Conservation (phyloP, 495 filamentous ascomycete species). For the Cercophora newfieldiana region DNA sequence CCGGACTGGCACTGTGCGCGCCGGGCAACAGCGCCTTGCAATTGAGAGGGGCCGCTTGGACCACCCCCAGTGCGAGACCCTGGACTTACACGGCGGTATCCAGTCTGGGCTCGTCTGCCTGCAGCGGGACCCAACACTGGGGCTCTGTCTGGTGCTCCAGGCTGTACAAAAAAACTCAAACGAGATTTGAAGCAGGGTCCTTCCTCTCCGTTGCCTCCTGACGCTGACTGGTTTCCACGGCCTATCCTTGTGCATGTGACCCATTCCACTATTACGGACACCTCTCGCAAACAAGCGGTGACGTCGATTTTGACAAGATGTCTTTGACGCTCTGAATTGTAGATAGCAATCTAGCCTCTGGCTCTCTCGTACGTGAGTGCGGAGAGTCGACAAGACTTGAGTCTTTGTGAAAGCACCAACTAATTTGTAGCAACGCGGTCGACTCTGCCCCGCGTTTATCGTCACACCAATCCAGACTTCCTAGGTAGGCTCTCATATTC, state of each 20-base stretch:
- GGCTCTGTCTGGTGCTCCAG: neutral
- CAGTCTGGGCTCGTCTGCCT: neutral
- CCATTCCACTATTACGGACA: neutral
- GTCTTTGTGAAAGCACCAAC: too few species aligned
- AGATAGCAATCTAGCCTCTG: neutral
- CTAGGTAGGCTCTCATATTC: neutral
- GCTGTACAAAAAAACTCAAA: conserved; percentile 4
- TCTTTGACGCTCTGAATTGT: neutral
- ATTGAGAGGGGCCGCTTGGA: neutral
- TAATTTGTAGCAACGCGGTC: neutral
- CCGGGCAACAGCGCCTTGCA: neutral
- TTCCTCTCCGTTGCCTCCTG: neutral
- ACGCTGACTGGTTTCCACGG: neutral
- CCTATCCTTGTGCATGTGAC: neutral
- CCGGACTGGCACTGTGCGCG: conserved; percentile 16
- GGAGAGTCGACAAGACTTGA: too few species aligned
- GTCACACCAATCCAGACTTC: neutral
- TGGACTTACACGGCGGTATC: neutral
- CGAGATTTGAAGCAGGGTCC: neutral
- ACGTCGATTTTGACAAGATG: neutral
- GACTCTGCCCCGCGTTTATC: neutral
- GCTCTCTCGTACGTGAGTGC: neutral
- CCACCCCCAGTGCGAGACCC: neutral
- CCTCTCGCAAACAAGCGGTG: neutral
- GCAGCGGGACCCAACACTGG: neutral